A percentile compares a stretch with the other conserved stretches of the same genome.
Conservation (phyloP, 2,329 filamentous ascomycete species). For the Colletotrichum coccodes region DNA sequence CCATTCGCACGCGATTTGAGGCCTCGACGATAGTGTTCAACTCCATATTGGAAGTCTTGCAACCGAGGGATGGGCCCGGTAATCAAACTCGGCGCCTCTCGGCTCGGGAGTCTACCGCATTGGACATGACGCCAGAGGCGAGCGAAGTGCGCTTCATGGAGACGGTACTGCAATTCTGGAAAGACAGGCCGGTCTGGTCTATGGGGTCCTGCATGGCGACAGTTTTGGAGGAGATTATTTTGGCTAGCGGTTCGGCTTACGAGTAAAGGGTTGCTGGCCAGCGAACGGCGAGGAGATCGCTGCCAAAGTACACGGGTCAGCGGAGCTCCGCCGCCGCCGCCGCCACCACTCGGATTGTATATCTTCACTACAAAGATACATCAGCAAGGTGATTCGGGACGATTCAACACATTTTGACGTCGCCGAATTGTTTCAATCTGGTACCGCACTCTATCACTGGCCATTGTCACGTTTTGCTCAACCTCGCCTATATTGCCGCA, state of each 20-base stretch:
- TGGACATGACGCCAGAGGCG: conserved; percentile 20
- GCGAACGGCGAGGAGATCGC: neutral
- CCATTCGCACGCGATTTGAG: conserved; percentile 36
- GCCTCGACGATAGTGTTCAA: conserved; percentile 39
- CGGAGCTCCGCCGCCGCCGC: conserved; percentile 23
- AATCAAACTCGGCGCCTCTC: neutral
- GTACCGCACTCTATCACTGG: neutral
- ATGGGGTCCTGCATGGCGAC: conserved; percentile 34
- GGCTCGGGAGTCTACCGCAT: conserved; percentile 14
- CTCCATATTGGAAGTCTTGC: conserved; percentile 37
- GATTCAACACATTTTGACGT: neutral
- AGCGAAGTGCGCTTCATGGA: conserved; percentile 33
- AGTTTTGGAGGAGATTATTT: conserved; percentile 32
- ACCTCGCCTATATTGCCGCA: too few relatives aligned
- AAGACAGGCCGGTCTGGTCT: conserved; percentile 31
- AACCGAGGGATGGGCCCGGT: neutral
- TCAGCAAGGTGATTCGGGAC: neutral
- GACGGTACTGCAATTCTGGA: conserved; percentile 33
- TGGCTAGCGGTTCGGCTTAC: conserved; percentile 16
- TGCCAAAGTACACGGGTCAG: neutral
- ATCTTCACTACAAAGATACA: conserved; percentile 14
- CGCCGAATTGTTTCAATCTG: neutral
- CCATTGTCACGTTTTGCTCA: too few relatives aligned
- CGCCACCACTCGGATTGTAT: neutral
- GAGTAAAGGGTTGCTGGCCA: conserved; percentile 6